Evolutionary conservation across 306 rosid species (phyloP), one percentile per base, ranked within the genome.

Genomic region (Casuarina glauca): DNA sequence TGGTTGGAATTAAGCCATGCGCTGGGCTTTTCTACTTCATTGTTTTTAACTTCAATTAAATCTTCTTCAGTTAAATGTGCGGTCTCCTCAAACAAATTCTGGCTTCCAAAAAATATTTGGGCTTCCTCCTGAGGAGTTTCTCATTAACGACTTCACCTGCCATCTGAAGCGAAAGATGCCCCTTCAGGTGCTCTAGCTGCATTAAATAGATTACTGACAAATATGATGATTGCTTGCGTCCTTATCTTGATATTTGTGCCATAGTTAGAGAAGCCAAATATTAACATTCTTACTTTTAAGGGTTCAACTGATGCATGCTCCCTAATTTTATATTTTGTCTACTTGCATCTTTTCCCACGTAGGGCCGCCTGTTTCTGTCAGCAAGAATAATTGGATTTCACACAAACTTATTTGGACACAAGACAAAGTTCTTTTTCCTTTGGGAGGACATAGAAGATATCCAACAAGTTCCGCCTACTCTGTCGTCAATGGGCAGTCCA

Each of bases 401-500:
- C 87, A 92, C 98, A 84, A 95, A 95, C 79, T 84, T 95, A 76
- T 93, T 95, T 79, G 97, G 98, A 73, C 90, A 84, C 84, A 93
- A 86, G 88, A 95, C 99, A 16, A 93, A 88, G 46, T 95, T 93
- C 87, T 95, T 88, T 79, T 87, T 93, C 79, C 91, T 96, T 72
- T 96, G 99, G 99, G 99, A 93, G 81, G 99, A 96, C 80, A 85
- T 96, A 68, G 98, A 96, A 80, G 97, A 91, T 58, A 90, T 96
- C 71, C 88, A 93, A 55, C 82, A 91, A 66, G 68, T 82, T 84
- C 83, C 94, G 53, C 98, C 99, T 62, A 86, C 96, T 68, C 86
- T 96, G 64, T 88, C 97, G 32, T 96, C 99, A 11, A 93, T 96
- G 99, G 99, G 97, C 1, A 96, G 98, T 80, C 99, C 99, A 7